phyloP scores from a whole-genome alignment of 495 filamentous ascomycete species.

The Aspergillus taichungensis region DNA sequence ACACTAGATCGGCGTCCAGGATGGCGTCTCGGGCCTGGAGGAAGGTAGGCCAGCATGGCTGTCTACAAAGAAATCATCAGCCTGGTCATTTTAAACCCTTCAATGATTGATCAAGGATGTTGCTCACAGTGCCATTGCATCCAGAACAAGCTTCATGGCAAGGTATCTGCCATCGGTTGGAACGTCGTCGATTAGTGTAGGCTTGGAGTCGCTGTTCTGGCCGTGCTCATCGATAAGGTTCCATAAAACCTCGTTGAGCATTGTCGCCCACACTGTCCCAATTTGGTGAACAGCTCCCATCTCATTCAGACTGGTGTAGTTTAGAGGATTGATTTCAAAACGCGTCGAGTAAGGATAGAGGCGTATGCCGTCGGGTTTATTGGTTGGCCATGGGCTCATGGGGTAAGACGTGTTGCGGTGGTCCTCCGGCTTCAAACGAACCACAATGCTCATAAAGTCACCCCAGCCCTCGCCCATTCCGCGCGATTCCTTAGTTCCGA shows the following conservation, averaged over 20 bases:
- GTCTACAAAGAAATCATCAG: slow-evolving; percentile 5
- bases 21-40: slow-evolving; percentile 42
- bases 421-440: slow-evolving; percentile 38
- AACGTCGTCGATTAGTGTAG: background rate
- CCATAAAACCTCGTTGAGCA: slow-evolving; percentile 36
- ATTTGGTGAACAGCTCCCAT: slow-evolving; percentile 24
- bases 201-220: slow-evolving; percentile 27
- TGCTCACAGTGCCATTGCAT: slow-evolving; percentile 39
- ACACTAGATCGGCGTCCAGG: slow-evolving; percentile 39
- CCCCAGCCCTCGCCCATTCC: slow-evolving; percentile 51
- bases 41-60: slow-evolving; percentile 46
- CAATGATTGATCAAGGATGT: background rate
- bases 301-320: slow-evolving; percentile 19
- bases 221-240: slow-evolving; percentile 31
- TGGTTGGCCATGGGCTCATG: slow-evolving; percentile 35
- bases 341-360: slow-evolving; percentile 43
- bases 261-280: slow-evolving; percentile 44
- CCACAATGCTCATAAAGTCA: slow-evolving; percentile 44
- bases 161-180: slow-evolving; percentile 40
- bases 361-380: slow-evolving; percentile 35
- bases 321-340: slow-evolving; percentile 35
- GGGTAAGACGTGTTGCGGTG: slow-evolving; percentile 37
- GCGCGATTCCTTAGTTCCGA: slow-evolving; percentile 33
- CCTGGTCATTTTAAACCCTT: background rate
- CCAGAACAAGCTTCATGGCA: slow-evolving; percentile 42